Evolutionary conservation across 2,329 filamentous ascomycete genomes (phyloP).

Genomic region (Fonsecaea erecta): DNA sequence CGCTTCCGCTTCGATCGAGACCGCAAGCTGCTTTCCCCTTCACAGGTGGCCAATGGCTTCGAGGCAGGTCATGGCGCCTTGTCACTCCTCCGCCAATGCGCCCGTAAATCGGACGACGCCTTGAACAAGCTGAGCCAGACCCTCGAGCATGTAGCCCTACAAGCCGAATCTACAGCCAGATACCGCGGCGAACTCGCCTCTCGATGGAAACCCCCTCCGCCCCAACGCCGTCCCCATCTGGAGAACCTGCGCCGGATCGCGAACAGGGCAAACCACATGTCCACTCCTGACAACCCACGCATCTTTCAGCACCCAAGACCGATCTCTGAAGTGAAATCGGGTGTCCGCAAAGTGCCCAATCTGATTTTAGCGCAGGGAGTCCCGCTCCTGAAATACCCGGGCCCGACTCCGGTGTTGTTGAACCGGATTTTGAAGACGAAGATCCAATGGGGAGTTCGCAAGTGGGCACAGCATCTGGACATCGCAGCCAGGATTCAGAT

Average conservation of each 20-base stretch:
- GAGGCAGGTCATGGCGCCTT: constrained; percentile 48
- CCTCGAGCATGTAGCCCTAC: constrained; percentile 19
- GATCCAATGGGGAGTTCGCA: constrained; percentile 43
- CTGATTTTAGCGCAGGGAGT: constrained; percentile 48
- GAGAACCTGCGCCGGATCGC: constrained; percentile 24
- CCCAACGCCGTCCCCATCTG: constrained; percentile 9
- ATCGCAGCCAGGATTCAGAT: constrained; percentile 42
- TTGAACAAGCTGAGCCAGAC: constrained; percentile 19
- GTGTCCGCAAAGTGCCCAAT: constrained; percentile 47
- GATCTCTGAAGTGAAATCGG: constrained; percentile 31
- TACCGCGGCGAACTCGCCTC: constrained; percentile 18
- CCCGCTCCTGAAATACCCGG: constrained; percentile 51
- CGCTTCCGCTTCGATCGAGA: constrained; percentile 47
- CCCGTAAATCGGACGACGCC: constrained; percentile 15
- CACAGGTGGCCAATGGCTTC: constrained; percentile 46
- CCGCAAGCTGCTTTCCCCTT: constrained; percentile 46
- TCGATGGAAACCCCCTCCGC: constrained; percentile 20
- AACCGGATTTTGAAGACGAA: constrained; percentile 46
- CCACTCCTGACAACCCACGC: constrained; percentile 21
- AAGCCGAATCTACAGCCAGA: constrained; percentile 14
- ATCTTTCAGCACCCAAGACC: constrained; percentile 33
- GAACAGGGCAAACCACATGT: constrained; percentile 14
- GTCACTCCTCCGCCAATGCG: constrained; percentile 26
- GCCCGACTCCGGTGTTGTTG: constrained; percentile 49
- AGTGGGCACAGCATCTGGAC: constrained; percentile 42